Evolutionary conservation across 176 grass and related monocot genomes (phyloP), one percentile per base, ranked within the genome.

Genomic region (Bonia amplexicaulis): DNA sequence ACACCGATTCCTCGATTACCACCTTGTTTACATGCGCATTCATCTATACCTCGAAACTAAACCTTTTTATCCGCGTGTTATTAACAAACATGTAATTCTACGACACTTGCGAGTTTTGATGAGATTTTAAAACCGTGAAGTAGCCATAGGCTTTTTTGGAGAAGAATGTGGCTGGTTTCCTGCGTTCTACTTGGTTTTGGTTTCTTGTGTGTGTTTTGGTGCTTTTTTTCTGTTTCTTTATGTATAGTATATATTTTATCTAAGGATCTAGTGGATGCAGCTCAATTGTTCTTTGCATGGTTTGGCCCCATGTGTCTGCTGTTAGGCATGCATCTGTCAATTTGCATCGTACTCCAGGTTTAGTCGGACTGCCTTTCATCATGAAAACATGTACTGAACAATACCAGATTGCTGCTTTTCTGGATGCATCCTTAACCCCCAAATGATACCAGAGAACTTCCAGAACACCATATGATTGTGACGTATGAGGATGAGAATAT

Each of bases 101-200:
- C 14, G 25, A 40, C 29, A 40, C 51, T 25, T 11, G 9, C 78
- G 13, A 70, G 27, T 48, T 29, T 48, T 48, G 12, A 48, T 49
- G 47, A 49, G 13, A 49, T 49, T 15, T 15, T 20, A 22, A 55
- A 55, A 73, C 49, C 26, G 10, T 59, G 52, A 59, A 71, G 48
- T 74, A 55, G 27, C 13, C 39, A 26, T 82, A 86, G 83, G 78
- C 65, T 90, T 90, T 86, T 59, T 22, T 33, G 37, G 74, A 73
- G 67, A 66, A 75, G 77, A 89, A 89, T 85, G 70, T 69, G 87
- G 76, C 83, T 35, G 25, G 37, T 74, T 84, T 84, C 81, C 71
- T 66, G 59, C 45, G 15, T 55, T 66, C 61, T 13, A n/a, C 19
- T 44, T 17, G 13, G n/a, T 33, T 37, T 74, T 65, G 31, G 31